phyloP scores from a whole-genome alignment of 83 land plant species.

The Picea abies region DNA sequence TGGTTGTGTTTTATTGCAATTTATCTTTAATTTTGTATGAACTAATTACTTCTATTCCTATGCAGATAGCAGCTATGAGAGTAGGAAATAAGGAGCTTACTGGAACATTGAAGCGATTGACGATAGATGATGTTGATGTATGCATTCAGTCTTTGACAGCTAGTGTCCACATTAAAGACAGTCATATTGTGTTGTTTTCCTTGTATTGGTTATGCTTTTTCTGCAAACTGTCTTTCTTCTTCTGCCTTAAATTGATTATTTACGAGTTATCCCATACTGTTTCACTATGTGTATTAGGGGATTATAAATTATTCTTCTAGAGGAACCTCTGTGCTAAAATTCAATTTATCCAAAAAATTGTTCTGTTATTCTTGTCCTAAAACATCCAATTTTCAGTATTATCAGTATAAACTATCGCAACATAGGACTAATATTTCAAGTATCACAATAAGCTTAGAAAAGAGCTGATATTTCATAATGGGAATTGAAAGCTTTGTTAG shows the following conservation, averaged over 20 bases:
- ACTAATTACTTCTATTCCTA: too few species aligned
- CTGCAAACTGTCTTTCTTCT: background rate
- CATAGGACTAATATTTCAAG: background rate
- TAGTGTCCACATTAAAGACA: background rate
- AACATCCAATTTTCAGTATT: background rate
- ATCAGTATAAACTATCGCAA: background rate
- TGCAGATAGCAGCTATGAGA: constrained; percentile 47
- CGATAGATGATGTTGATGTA: constrained; percentile 49
- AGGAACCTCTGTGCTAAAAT: background rate
- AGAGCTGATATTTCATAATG: background rate
- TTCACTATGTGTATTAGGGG: background rate
- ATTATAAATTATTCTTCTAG: background rate
- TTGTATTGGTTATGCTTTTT: background rate
- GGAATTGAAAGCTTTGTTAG: background rate
- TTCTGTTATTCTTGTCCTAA: background rate
- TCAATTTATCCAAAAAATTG: background rate
- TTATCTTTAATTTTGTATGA: too few species aligned
- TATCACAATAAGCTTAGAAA: background rate
- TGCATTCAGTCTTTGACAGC: constrained; percentile 8
- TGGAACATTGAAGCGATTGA: constrained; percentile 46
- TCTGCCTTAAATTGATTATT: background rate
- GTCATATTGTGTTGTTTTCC: background rate
- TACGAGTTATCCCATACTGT: background rate
- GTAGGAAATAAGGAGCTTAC: constrained; percentile 46
- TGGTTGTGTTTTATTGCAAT: too few species aligned